Evolutionary conservation across 768 basidiomycete genomes (phyloP).

Genomic region (Termitomyces sp.): DNA sequence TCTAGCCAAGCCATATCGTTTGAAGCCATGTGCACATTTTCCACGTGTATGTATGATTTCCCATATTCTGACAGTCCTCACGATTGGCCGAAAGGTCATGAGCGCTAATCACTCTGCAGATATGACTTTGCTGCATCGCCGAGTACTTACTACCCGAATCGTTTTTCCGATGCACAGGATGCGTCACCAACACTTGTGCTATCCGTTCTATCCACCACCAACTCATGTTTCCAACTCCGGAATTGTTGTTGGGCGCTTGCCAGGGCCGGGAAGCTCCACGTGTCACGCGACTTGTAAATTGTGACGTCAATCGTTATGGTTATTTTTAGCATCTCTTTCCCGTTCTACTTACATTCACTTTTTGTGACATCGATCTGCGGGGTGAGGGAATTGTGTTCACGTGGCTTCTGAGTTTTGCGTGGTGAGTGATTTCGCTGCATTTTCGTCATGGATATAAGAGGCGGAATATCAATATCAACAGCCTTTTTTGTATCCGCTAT

Average conservation of each 20-base stretch:
- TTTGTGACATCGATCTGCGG: slow-evolving; percentile 15
- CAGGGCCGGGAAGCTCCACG: slow-evolving; percentile 56
- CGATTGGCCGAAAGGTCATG: slow-evolving; percentile 48
- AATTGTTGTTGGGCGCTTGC: slow-evolving; percentile 52
- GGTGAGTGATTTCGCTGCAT: slow-evolving; percentile 48
- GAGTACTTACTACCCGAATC: slow-evolving; percentile 41
- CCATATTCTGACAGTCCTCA: slow-evolving; percentile 57
- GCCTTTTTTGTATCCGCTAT: slow-evolving; percentile 44
- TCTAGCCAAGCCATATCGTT: slow-evolving; percentile 53
- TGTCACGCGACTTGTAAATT: slow-evolving; percentile 43
- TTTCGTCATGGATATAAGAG: slow-evolving; percentile 57
- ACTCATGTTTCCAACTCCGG: slow-evolving; percentile 25
- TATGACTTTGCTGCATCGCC: slow-evolving; percentile 47
- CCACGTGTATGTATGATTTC: slow-evolving; percentile 52
- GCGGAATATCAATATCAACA: too few relatives aligned
- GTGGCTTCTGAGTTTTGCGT: slow-evolving; percentile 33
- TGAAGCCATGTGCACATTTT: slow-evolving; percentile 56
- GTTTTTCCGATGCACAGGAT: slow-evolving; percentile 57
- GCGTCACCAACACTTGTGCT: slow-evolving; percentile 64
- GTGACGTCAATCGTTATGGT: too few relatives aligned
- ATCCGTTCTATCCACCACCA: slow-evolving; percentile 58
- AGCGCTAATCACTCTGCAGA: slow-evolving; percentile 16
- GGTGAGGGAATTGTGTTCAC: slow-evolving; percentile 47
- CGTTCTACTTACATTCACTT: too few relatives aligned
- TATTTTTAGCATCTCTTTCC: too few relatives aligned